Base-by-base conservation (phyloP, 2,329 filamentous ascomycete genomes). In the Neophaeococcomyces mojaviensis region DNA sequence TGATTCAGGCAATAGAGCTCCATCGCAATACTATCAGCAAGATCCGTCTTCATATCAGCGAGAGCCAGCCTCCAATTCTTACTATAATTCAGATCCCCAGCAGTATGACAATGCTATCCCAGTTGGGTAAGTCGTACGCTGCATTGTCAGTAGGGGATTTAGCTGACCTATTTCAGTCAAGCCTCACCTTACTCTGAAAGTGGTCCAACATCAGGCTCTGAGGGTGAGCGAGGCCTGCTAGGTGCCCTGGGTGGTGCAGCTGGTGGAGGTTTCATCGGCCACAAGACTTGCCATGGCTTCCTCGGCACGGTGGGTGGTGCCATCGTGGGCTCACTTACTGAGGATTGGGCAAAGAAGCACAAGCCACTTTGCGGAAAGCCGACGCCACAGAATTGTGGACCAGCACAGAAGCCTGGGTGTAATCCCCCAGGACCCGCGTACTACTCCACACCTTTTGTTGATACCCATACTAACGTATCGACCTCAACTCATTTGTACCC, bases 291-390 rank as follows among this genome's bases (percentile, higher is more conserved):
- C 16, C 74, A 78, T 52, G 74, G 74, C 4, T 60, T 81, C 19
- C 60, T 81, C 9, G 77, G 77, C 7, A 71, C 76, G 1, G 57
- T 81, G 18, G 73, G 74, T 3, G 78, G 78, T 46, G 77, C 76
- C 0, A 67, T 81, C 37, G 46, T 74, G 2, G 78, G 78, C 1
- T 71, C 67, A 56, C 73, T 78, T 52, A 55, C 76, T 0, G 73
- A 78, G 51, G 70, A 79, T 52, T 72, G 73, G 53, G 55, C 65
- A 51, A 77, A 78, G 64, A 59, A 65, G 49, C 64, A 66, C 49
- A 59, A 61, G 49, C 24, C 24, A 10, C 24, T 28, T 28, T 28
- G 10, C 59, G 24, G 24, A 28, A 28, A 28, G 24, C 24, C 24
- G 10, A 10, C 24, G 24, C 24, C 24, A 10, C 52, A 56, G 44